Conservation (phyloP, 257 asterid genomes). For the Avicennia marina region DNA sequence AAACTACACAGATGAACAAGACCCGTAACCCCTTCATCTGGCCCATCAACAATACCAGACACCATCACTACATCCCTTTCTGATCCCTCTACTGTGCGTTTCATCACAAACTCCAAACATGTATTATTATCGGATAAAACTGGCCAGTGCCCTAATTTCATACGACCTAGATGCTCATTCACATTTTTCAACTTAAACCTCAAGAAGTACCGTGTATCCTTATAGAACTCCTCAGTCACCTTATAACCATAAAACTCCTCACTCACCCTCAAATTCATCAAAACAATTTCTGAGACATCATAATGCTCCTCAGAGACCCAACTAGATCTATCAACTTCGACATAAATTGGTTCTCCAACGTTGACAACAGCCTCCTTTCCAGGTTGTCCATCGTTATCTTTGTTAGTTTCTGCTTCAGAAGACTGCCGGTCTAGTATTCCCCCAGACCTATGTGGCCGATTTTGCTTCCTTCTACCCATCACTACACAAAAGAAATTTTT, state of each 20-base stretch:
- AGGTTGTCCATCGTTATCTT: constrained; percentile 14
- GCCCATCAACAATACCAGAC: constrained; percentile 77
- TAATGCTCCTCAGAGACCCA: constrained; percentile 63
- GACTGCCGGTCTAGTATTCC: constrained; percentile 32
- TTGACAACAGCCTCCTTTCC: constrained; percentile 20
- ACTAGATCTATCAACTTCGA: constrained; percentile 52
- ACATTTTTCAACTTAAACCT: constrained; percentile 63
- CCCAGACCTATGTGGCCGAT: constrained; percentile 68
- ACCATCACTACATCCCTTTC: constrained; percentile 48
- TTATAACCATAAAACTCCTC: constrained; percentile 43
- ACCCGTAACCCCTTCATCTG: constrained; percentile 75
- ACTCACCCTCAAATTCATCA: constrained; percentile 52
- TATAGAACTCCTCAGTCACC: constrained; percentile 43
- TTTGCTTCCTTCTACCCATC: constrained; percentile 88
- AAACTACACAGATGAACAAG: constrained; percentile 83
- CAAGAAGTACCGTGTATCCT: constrained; percentile 45
- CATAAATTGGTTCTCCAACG: constrained; percentile 44
- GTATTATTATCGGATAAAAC: constrained; percentile 48
- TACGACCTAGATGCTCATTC: constrained; percentile 55
- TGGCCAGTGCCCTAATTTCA: constrained; percentile 96
- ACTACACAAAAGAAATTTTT: constrained; percentile 14
- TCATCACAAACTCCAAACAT: constrained; percentile 52
- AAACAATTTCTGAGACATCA: constrained; percentile 69
- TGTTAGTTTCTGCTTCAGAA: constrained; percentile 27
- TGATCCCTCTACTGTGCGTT: constrained; percentile 27